Percentiles rank a stretch among this genome's conserved stretches.
Evolutionary conservation across 2,329 filamentous ascomycete species (phyloP).

Genomic region (Keithomyces neogunnii): DNA sequence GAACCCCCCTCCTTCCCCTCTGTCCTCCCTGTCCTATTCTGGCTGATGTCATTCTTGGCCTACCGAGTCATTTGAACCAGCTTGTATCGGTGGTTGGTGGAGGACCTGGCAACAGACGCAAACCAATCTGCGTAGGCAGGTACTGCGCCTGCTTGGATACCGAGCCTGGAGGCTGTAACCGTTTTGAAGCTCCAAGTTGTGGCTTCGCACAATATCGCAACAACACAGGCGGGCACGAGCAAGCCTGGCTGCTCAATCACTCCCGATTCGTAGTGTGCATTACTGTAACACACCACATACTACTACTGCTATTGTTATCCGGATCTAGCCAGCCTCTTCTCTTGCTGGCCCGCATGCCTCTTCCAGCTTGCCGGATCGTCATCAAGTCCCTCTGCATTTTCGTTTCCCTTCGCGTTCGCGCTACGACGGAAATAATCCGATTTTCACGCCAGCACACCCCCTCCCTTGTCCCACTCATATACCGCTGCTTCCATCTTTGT

Average conservation of each 20-base stretch:
- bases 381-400: constrained; percentile 4
- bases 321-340: constrained; percentile 1
- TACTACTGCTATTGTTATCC: no score
- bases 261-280: not conserved
- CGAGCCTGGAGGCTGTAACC: no score
- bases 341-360: not conserved
- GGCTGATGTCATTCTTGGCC: constrained; percentile 1
- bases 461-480: constrained; percentile 13
- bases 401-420: constrained; percentile 9
- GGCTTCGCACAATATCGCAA: not conserved
- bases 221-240: not conserved
- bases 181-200: no score
- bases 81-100: not conserved
- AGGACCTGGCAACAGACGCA: not conserved
- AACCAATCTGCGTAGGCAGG: no score
- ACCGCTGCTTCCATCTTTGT: constrained; percentile 18
- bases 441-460: constrained; percentile 19
- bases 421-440: constrained; percentile 26
- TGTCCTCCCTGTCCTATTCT: not conserved
- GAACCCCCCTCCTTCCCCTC: not conserved
- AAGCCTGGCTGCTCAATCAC: no score
- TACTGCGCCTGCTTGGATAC: no score
- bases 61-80: not conserved
- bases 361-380: constrained; percentile 6
- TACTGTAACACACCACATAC: no score